These are phyloP conservation scores for Opeltia flavorubescens DNA, from an alignment of 495 filamentous ascomycete genomes.

Conservation along the genomic window DNA sequence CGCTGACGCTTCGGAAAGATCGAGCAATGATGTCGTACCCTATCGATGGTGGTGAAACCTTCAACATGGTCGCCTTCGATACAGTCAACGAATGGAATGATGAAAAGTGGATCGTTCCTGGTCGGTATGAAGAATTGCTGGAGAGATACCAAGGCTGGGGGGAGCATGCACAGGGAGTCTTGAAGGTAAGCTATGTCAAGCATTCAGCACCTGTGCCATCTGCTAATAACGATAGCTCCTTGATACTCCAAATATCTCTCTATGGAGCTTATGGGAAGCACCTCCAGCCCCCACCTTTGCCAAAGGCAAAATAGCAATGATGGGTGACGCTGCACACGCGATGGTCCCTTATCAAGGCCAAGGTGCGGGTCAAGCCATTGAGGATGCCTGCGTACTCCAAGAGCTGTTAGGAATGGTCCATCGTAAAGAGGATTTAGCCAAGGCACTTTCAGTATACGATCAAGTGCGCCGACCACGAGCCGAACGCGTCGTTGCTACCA, in stretches of 20 bases:
- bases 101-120: not conserved
- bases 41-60: conserved; percentile 26
- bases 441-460: conserved; percentile 11
- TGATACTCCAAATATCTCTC: not conserved
- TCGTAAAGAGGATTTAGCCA: not conserved
- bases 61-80: conserved; percentile 25
- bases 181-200: not conserved
- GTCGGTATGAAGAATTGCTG: not conserved
- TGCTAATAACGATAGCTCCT: not conserved
- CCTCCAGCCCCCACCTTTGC: conserved; percentile 11
- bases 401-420: conserved; percentile 12
- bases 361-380: conserved; percentile 24
- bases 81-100: conserved; percentile 10
- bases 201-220: not conserved
- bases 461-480: conserved; percentile 12
- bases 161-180: not conserved
- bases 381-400: conserved; percentile 21
- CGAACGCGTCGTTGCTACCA: conserved; percentile 7
- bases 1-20: no score
- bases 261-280: not conserved
- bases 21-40: conserved; percentile 28
- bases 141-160: not conserved
- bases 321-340: conserved; percentile 33
- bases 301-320: conserved; percentile 22
- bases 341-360: conserved; percentile 25